phyloP scores from a whole-genome alignment of 768 basidiomycete species.

The Ramaria rubella region DNA sequence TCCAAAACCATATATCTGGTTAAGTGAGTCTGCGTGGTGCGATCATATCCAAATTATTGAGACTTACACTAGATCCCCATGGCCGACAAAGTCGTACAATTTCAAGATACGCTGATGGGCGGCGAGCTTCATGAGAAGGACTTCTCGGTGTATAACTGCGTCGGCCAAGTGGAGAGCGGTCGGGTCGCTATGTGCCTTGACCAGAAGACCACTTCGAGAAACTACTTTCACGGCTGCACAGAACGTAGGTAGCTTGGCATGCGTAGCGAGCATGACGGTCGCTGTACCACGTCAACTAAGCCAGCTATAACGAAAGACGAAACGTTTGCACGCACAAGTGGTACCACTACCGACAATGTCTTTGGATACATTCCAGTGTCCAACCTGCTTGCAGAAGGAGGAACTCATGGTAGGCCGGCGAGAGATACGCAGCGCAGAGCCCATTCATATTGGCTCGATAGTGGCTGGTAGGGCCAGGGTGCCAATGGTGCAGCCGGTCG shows the following conservation, averaged over 20 bases:
- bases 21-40: neutral
- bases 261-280: neutral
- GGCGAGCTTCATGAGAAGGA: neutral
- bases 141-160: neutral
- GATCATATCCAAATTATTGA: neutral
- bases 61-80: constrained; percentile 1
- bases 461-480: neutral
- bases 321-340: neutral
- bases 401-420: neutral
- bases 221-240: neutral
- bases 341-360: neutral
- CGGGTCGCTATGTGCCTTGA: neutral
- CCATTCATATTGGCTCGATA: neutral
- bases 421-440: neutral
- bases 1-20: neutral
- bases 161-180: neutral
- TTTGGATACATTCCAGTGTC: neutral
- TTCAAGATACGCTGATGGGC: neutral
- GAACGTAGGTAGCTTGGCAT: neutral
- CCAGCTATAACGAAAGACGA: neutral
- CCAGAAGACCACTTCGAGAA: neutral
- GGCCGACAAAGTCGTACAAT: neutral
- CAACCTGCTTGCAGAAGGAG: neutral
- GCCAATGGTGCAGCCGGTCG: neutral
- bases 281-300: neutral